phyloP scores from a whole-genome alignment of 495 filamentous ascomycete genomes.

The Hypomontagnella monticulosa region DNA sequence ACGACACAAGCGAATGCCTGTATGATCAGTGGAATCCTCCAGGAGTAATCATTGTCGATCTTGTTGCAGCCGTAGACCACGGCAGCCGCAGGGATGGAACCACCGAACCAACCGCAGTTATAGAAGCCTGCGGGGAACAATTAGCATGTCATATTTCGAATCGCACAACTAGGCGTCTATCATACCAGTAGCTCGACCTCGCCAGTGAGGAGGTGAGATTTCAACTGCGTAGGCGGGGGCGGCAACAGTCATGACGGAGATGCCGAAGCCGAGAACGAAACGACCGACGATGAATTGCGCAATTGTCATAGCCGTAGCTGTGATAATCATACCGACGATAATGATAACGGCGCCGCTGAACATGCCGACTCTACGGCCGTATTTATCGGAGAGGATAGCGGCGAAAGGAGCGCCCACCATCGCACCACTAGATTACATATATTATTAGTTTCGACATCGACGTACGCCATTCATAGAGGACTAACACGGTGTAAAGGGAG shows the following conservation, averaged over 20 bases:
- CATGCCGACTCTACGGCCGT: constrained; percentile 55
- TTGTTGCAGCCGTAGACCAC: constrained; percentile 55
- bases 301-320: constrained; percentile 48
- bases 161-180: neutral
- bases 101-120: constrained; percentile 63
- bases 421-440: constrained; percentile 49
- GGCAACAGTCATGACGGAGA: constrained; percentile 59
- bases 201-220: constrained; percentile 60
- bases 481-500: constrained; percentile 60
- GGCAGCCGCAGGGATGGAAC: constrained; percentile 59
- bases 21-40: constrained; percentile 58
- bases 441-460: neutral
- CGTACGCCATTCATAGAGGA: constrained; percentile 4
- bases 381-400: constrained; percentile 55
- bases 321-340: constrained; percentile 59
- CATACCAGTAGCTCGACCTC: constrained; percentile 56
- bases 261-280: constrained; percentile 63
- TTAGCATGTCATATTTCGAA: constrained; percentile 2
- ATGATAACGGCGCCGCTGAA: constrained; percentile 63
- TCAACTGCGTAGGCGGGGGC: constrained; percentile 60
- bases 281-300: constrained; percentile 60
- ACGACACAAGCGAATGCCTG: constrained; percentile 58
- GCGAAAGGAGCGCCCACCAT: constrained; percentile 58
- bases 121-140: constrained; percentile 50
- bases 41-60: constrained; percentile 54